These are phyloP conservation scores for Nadsonia starkeyi-henricii DNA, from an alignment of 1,139 yeast species.

Conservation along the genomic window DNA sequence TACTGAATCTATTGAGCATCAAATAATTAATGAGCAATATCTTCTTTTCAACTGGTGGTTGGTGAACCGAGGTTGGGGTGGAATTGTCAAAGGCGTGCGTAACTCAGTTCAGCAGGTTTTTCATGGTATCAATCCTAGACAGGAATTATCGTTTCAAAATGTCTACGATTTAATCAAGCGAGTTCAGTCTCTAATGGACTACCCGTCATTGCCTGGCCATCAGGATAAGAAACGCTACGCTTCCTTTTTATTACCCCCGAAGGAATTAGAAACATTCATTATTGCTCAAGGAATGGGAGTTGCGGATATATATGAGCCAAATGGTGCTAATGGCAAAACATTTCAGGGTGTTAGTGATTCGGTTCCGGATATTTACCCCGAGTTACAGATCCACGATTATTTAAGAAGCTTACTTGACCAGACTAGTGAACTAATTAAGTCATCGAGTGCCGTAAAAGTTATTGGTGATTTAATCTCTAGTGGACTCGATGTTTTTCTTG, in stretches of 20 bases:
- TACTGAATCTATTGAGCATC: constrained; percentile 5
- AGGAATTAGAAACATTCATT: constrained; percentile 26
- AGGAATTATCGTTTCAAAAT: constrained; percentile 49
- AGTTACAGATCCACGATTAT: constrained; percentile 8
- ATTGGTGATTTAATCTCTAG: constrained; percentile 25
- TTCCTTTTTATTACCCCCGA: constrained; percentile 27
- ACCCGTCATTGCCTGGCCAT: constrained; percentile 9
- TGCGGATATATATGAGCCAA: constrained; percentile 3
- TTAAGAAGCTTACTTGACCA: constrained; percentile 33
- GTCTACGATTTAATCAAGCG: constrained; percentile 35
- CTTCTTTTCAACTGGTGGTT: constrained; percentile 90
- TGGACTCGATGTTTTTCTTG: constrained; percentile 22
- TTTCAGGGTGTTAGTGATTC: background rate
- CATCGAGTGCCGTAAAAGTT: constrained; percentile 29
- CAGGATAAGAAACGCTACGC: constrained; percentile 1
- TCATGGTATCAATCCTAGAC: constrained; percentile 52
- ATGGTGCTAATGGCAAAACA: constrained; percentile 7
- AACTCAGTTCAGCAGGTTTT: constrained; percentile 48
- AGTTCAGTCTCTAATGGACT: constrained; percentile 30
- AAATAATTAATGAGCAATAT: constrained; percentile 28
- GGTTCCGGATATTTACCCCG: background rate
- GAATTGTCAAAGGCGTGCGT: constrained; percentile 41
- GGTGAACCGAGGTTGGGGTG: constrained; percentile 70
- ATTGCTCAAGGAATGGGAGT: constrained; percentile 21
- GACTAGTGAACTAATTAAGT: constrained; percentile 34